Conservation (phyloP, 306 rosid genomes). For the Pterocarpus macrocarpus region DNA sequence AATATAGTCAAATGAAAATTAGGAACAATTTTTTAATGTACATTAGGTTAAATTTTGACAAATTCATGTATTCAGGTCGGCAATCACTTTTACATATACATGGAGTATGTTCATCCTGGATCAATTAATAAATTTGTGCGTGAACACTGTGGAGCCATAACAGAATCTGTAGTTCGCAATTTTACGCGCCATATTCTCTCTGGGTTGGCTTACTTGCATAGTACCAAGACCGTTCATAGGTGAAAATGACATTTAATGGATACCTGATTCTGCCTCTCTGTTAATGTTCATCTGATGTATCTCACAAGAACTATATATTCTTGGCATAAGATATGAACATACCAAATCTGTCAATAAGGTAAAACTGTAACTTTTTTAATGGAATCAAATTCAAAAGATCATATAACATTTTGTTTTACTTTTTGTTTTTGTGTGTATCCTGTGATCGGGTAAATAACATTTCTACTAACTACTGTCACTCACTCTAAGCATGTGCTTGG, state of each 20-base stretch:
- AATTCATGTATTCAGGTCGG: constrained; percentile 54
- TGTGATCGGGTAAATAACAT: no score
- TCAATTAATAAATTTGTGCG: constrained; percentile 68
- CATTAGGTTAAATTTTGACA: background rate
- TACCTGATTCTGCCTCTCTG: background rate
- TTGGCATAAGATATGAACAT: no score
- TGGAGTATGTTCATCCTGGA: constrained; percentile 74
- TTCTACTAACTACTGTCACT: no score
- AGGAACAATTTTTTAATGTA: background rate
- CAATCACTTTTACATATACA: constrained; percentile 67
- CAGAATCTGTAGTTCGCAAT: constrained; percentile 71
- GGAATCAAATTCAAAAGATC: no score
- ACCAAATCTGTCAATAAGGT: no score
- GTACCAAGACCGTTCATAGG: constrained; percentile 72
- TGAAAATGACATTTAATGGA: constrained; percentile 32
- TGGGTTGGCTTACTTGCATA: constrained; percentile 69
- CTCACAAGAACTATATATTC: no score
- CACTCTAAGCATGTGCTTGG: no score
- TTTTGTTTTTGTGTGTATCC: no score
- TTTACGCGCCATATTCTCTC: constrained; percentile 69
- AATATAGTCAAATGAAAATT: background rate
- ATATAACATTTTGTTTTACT: no score
- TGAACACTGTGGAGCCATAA: constrained; percentile 65
- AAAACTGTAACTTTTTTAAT: no score
- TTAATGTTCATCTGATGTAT: background rate